Conservation (phyloP, 2,329 filamentous ascomycete genomes). For the Boeremia exigua region DNA sequence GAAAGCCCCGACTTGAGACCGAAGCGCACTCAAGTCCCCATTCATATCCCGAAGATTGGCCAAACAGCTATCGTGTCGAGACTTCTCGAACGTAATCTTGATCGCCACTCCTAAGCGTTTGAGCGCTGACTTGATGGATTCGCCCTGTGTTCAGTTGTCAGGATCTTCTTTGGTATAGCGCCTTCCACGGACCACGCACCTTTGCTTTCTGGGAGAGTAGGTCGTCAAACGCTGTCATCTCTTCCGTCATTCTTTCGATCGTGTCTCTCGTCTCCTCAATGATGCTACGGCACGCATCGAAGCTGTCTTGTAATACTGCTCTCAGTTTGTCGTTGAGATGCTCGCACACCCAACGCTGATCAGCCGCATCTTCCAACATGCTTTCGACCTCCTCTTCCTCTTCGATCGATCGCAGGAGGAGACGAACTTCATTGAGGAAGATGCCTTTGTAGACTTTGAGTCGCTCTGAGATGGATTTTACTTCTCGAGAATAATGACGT, state of each 20-base stretch:
- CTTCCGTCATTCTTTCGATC: conserved; percentile 16
- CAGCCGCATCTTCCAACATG: conserved; percentile 26
- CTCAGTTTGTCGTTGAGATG: conserved; percentile 23
- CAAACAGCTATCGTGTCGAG: conserved; percentile 23
- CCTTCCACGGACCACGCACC: conserved; percentile 13
- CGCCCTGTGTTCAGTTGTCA: conserved; percentile 9
- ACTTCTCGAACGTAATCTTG: conserved; percentile 26
- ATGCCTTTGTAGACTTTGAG: conserved; percentile 24
- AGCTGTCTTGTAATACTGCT: conserved; percentile 18
- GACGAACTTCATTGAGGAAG: conserved; percentile 31
- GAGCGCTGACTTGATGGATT: conserved; percentile 22
- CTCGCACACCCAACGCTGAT: conserved; percentile 24
- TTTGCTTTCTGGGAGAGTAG: conserved; percentile 16
- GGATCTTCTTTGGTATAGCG: background rate
- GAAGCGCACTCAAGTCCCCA: conserved; percentile 24
- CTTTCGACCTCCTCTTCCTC: conserved; percentile 20
- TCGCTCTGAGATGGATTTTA: conserved; percentile 20
- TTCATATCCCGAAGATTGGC: conserved; percentile 24
- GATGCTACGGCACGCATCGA: conserved; percentile 21
- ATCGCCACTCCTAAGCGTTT: conserved; percentile 20
- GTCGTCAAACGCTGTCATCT: conserved; percentile 27
- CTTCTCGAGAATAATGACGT: conserved; percentile 26
- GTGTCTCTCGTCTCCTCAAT: conserved; percentile 23
- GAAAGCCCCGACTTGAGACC: conserved; percentile 25
- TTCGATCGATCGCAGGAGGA: conserved; percentile 24